Base-by-base conservation (phyloP, 1,284 basidiomycete species). In the Anthracocystis walkeri region DNA sequence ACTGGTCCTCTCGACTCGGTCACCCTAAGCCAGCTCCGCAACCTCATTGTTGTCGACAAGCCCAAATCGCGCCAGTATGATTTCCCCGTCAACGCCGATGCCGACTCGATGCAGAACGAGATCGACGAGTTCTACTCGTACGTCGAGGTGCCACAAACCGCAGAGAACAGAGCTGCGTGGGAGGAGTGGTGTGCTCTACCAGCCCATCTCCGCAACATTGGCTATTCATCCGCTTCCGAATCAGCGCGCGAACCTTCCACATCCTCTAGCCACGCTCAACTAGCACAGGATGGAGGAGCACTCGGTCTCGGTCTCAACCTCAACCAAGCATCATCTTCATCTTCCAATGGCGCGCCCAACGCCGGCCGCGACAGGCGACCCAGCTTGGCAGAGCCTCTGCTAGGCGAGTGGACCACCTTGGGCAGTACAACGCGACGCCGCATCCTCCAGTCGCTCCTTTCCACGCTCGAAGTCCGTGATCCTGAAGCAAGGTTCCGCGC, bases 81-180 rank as follows among this genome's bases (percentile, higher is more conserved):
- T 31, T 84, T 81, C 42, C 74, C 82, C 20, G 65, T 81, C 11
- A 61, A 83, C 25, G 84, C 85, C 29, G 96, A 99, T 84, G 93
- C 96, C 81, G 94, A 98, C 86, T 93, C 92, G 18, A 90, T 97
- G 48, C 91, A 95, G 88, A 93, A 93, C 80, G 97, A 98, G 86
- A 92, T 99, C 50, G 93, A 98, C 75, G 97, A 99, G 86, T 98
- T 99, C 87, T 99, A 97, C 87, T 94, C 94, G 27, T 99, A 97
- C 87, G 91, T 96, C 64, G 96, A 99, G 87, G 94, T 95, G 88
- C 90, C 92, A 0, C 92, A 95, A 84, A 91, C 95, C 16, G 90
- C 90, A 3, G 93, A 95, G 88, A 95, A 95, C 84, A 87, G 93
- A 69, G 91, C 90, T 79, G 91, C 92, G 48, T 98, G 94, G 92